These are phyloP conservation scores for Lophiostoma macrostomum DNA, from an alignment of 495 filamentous ascomycete genomes.

Conservation along the genomic window DNA sequence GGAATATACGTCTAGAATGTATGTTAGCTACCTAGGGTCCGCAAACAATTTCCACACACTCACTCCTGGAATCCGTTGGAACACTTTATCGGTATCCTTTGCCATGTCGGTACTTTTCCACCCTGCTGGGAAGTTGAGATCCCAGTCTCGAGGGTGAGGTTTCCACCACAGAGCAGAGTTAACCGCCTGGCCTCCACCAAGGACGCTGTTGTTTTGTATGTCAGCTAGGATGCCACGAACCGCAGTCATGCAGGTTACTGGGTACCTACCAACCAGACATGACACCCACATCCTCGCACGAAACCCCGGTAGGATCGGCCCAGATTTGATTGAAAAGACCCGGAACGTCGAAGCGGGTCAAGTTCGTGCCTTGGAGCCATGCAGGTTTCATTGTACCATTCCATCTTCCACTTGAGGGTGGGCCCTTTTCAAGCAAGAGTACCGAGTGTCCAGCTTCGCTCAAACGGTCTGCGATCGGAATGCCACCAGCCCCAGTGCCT, in stretches of 20 bases:
- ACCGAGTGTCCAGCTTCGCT: slow-evolving; percentile 60
- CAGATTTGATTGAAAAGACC: slow-evolving; percentile 71
- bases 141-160: slow-evolving; percentile 62
- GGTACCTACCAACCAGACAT: slow-evolving; percentile 61
- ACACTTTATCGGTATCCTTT: slow-evolving; percentile 56
- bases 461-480: slow-evolving; percentile 62
- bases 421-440: slow-evolving; percentile 63
- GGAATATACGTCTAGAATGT: slow-evolving; percentile 53
- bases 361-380: slow-evolving; percentile 62
- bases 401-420: slow-evolving; percentile 55
- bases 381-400: slow-evolving; percentile 51
- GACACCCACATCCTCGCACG: slow-evolving; percentile 64
- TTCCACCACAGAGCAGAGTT: slow-evolving; percentile 64
- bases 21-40: too few species aligned
- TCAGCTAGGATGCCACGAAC: not conserved
- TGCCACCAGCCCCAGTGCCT: slow-evolving; percentile 63
- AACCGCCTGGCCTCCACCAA: slow-evolving; percentile 71
- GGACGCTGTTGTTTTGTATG: slow-evolving; percentile 41
- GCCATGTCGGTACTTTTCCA: slow-evolving; percentile 66
- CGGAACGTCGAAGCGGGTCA: slow-evolving; percentile 77
- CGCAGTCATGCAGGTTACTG: not conserved
- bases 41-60: not conserved
- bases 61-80: slow-evolving; percentile 61
- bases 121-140: slow-evolving; percentile 69
- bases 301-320: slow-evolving; percentile 57